Conservation (phyloP, 2,329 filamentous ascomycete species). For the Leptographium wingfieldii region DNA sequence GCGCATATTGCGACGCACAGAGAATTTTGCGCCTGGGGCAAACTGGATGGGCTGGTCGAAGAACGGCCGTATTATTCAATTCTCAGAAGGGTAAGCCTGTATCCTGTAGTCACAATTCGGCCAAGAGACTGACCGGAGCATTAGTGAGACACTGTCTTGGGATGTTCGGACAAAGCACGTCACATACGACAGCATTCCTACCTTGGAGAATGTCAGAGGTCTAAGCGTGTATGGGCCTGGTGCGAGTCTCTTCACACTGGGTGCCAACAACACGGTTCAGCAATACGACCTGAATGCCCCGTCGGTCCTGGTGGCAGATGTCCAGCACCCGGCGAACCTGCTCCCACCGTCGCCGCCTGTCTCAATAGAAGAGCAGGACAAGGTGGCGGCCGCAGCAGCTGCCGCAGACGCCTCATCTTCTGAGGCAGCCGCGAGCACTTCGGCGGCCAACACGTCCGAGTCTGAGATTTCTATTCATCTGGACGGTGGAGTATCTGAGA, state of each 20-base stretch:
- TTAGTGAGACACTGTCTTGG: slow-evolving; percentile 83
- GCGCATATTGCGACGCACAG: slow-evolving; percentile 68
- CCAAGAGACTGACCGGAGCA: not conserved
- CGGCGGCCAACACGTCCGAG: slow-evolving; percentile 34
- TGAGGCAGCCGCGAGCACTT: not conserved
- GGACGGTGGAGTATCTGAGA: slow-evolving; percentile 52
- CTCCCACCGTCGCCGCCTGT: slow-evolving; percentile 74
- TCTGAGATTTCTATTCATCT: slow-evolving; percentile 44
- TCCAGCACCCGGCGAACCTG: slow-evolving; percentile 71
- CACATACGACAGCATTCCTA: slow-evolving; percentile 78
- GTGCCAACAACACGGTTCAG: slow-evolving; percentile 77
- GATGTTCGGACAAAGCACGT: slow-evolving; percentile 98
- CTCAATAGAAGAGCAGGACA: slow-evolving; percentile 59
- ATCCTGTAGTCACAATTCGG: not conserved
- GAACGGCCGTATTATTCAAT: slow-evolving; percentile 90
- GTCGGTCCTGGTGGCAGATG: slow-evolving; percentile 67
- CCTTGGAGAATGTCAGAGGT: slow-evolving; percentile 66
- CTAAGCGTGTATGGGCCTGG: slow-evolving; percentile 82
- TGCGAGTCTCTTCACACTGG: slow-evolving; percentile 84
- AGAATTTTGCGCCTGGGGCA: slow-evolving; percentile 58
- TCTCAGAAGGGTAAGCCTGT: slow-evolving; percentile 66
- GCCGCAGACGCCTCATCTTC: slow-evolving; percentile 1
- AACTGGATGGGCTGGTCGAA: slow-evolving; percentile 99
- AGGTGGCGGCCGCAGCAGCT: slow-evolving; percentile 19
- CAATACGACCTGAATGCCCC: slow-evolving; percentile 89